Conservation (phyloP, 257 asterid species). For the Solanum raphanifolium region DNA sequence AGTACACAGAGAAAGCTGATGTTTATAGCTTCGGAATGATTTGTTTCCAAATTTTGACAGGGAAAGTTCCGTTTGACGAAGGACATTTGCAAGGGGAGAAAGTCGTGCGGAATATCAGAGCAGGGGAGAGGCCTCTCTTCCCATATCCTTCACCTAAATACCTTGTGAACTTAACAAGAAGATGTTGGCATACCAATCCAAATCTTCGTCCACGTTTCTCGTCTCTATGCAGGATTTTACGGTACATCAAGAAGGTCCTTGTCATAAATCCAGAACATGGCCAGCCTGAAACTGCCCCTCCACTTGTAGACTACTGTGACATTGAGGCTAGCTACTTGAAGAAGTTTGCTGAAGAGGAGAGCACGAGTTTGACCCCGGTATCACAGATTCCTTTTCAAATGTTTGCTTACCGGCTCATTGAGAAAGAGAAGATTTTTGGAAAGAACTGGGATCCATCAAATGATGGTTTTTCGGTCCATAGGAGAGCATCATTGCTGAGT, state of each 20-base stretch:
- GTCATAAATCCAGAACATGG: slow-evolving; percentile 79
- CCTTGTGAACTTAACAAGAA: slow-evolving; percentile 50
- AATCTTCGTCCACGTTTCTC: slow-evolving; percentile 61
- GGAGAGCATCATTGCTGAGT: slow-evolving; percentile 22
- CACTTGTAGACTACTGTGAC: slow-evolving; percentile 72
- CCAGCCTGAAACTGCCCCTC: slow-evolving; percentile 70
- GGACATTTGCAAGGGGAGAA: slow-evolving; percentile 76
- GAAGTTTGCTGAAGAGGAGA: slow-evolving; percentile 29
- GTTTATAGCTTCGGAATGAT: slow-evolving; percentile 87
- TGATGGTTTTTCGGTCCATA: slow-evolving; percentile 16
- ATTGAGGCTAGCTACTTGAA: slow-evolving; percentile 48
- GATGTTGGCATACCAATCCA: slow-evolving; percentile 75
- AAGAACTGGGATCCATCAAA: slow-evolving; percentile 33
- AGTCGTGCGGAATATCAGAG: slow-evolving; percentile 57
- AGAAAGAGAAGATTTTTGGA: slow-evolving; percentile 45
- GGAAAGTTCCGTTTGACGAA: slow-evolving; percentile 73
- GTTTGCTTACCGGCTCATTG: slow-evolving; percentile 45
- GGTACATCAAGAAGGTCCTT: slow-evolving; percentile 64
- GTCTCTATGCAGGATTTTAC: slow-evolving; percentile 57
- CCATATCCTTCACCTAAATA: slow-evolving; percentile 70
- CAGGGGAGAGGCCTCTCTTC: slow-evolving; percentile 87
- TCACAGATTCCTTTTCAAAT: slow-evolving; percentile 71
- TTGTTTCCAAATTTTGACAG: slow-evolving; percentile 67
- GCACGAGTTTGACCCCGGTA: slow-evolving; percentile 19
- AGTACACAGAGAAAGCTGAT: slow-evolving; percentile 61